Evolutionary conservation across 371 early-diverging fungal species (phyloP).

Genomic region (Basidiobolus heterosporus): DNA sequence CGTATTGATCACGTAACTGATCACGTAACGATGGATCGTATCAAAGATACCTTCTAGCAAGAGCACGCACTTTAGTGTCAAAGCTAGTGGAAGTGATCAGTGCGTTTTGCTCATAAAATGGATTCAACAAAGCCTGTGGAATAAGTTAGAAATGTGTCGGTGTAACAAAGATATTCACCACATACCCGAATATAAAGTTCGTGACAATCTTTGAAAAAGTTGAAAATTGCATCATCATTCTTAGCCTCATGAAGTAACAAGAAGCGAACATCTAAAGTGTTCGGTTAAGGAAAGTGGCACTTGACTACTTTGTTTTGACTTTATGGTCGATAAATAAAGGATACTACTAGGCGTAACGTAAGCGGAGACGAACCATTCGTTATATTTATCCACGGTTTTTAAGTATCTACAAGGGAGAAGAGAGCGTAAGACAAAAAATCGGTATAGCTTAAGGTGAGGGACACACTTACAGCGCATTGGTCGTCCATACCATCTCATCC

Average conservation of each 20-base stretch:
- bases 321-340: neutral
- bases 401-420: conserved; percentile 46
- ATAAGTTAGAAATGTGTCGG: neutral
- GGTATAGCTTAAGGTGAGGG: neutral
- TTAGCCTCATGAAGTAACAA: conserved; percentile 82
- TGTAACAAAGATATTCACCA: neutral
- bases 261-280: conserved; percentile 50
- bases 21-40: too few species aligned
- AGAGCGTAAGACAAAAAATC: conserved; percentile 2
- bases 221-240: conserved; percentile 72
- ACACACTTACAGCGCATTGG: conserved; percentile 47
- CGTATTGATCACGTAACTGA: too few species aligned
- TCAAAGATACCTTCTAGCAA: conserved; percentile 65
- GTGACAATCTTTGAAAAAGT: conserved; percentile 79
- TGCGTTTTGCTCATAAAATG: conserved; percentile 71
- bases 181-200: conserved; percentile 80
- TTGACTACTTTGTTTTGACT: too few species aligned
- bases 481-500: conserved; percentile 79
- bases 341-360: conserved; percentile 80
- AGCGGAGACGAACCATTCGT: conserved; percentile 80
- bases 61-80: conserved; percentile 55
- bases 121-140: conserved; percentile 60
- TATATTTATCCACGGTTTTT: conserved; percentile 85
- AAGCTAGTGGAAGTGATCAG: conserved; percentile 67
- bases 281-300: neutral